Base-by-base conservation (phyloP, 179 eudicot species). In the Patellifolia procumbens region DNA sequence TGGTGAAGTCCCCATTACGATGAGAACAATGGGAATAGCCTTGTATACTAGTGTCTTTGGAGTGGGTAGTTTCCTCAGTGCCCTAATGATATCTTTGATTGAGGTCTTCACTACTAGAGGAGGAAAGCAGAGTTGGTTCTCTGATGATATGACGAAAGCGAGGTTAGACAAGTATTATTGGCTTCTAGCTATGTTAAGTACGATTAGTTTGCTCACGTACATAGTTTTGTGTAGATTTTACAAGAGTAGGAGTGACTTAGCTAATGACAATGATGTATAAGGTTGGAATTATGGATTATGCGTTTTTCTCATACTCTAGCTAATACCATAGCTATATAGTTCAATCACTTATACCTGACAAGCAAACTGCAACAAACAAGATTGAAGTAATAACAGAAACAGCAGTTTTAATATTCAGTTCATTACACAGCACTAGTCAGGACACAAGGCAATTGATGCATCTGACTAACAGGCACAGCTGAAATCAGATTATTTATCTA, bases 11-110 rank as follows among this genome's bases (percentile, higher is more conserved):
- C 99, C 99, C 0, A 43, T 66, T 13, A 84, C 80, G 45, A 93
- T 93, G 98, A 88, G 87, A 74, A 96, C 99, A 1, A 87, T 88
- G 88, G 99, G 98, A 31, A 89, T 96, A 7, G 98, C 97, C 12
- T 79, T 96, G 24, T 89, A 90, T 37, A 89, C 97, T 2, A 93
- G 99, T 65, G 98, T 93, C 68, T 96, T 93, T 69, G 99, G 99
- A 1, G 96, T 93, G 0, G 98, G 98, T 37, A 93, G 96, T 72
- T 96, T 91, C 72, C 80, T 93, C 70, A 91, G 98, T 74, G 93
- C 94, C 39, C 15, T 91, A 2, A 56, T 91, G 59, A 91, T 96
- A 60, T 82, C 94, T 42, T 45, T 86, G 75, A 76, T 96, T 16
- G 96, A 96, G 64, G 10, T 76, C 34, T 74, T 88, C 61, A 89